Percentiles rank a stretch among this genome's conserved stretches.
phyloP scores from a whole-genome alignment of 2,329 filamentous ascomycete genomes.

The Fusarium euwallaceae region DNA sequence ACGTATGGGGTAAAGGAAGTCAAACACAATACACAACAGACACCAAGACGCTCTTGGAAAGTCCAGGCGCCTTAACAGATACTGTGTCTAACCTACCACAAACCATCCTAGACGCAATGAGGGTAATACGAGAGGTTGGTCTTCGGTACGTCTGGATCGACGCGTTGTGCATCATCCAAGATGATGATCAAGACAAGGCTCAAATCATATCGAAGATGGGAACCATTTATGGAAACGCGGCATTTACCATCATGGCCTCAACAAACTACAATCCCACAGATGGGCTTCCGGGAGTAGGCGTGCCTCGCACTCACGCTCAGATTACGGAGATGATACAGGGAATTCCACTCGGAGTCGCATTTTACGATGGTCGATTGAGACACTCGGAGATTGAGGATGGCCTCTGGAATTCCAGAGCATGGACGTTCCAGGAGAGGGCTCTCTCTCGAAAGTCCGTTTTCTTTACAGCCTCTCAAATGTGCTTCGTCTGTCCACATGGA shows the following conservation, averaged over 20 bases:
- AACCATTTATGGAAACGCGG: slow-evolving; percentile 21
- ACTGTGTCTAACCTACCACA: slow-evolving; percentile 3
- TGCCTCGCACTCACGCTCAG: not conserved
- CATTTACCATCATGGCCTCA: slow-evolving; percentile 23
- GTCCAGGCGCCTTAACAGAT: not conserved
- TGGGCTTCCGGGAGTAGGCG: slow-evolving; percentile 11
- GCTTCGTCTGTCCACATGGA: slow-evolving; percentile 23
- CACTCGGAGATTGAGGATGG: slow-evolving; percentile 14
- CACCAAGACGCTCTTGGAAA: not conserved
- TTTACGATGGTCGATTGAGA: slow-evolving; percentile 4
- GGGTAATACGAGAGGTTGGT: slow-evolving; percentile 1
- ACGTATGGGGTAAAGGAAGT: slow-evolving; percentile 29
- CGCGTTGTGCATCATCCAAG: slow-evolving; percentile 22
- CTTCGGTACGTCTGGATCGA: slow-evolving; percentile 32
- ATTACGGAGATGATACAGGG: slow-evolving; percentile 7
- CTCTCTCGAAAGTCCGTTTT: slow-evolving; percentile 21
- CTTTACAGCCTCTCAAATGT: slow-evolving; percentile 23
- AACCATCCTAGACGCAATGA: slow-evolving; percentile 23
- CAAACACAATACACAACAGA: slow-evolving; percentile 26
- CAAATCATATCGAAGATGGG: slow-evolving; percentile 23
- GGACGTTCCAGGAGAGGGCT: slow-evolving; percentile 25
- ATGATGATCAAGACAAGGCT: slow-evolving; percentile 20
- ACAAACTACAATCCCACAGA: slow-evolving; percentile 18
- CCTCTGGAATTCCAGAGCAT: slow-evolving; percentile 23
- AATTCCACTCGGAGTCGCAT: slow-evolving; percentile 4